Evolutionary conservation across 1,139 yeast species (phyloP), one percentile per base, ranked within the genome.

Genomic region (Magnusiomyces fungicola): DNA sequence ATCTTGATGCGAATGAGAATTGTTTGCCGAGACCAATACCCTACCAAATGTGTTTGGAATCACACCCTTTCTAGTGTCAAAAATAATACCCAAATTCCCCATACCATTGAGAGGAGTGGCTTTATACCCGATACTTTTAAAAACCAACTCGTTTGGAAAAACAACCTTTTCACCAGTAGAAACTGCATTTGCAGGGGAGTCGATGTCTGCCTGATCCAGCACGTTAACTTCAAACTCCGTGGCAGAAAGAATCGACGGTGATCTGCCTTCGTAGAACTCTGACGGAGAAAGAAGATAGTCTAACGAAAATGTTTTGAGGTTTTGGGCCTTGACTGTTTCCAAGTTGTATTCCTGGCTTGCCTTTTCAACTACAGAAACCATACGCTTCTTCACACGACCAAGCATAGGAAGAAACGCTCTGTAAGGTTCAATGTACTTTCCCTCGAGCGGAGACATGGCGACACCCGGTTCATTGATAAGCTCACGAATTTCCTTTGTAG

Each of bases 401-500:
- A 85, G 63, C 22, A 67, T 69, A 65, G 46, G 60, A 30, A 60
- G 54, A 43, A 65, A 58, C 10, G 74, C 70, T 25, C 74, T 67
- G 27, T 75, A 63, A 1, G 67, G 68, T 1, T 67, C 71, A 41
- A 81, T 64, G 23, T 75, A 62, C 18, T 69, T 70, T 3, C 69
- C 66, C 0, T 73, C 74, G 23, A 82, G 66, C 1, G 88, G 84
- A 1, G 64, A 61, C 61, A 89, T 85, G 38, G 79, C 74, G 1
- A 80, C 81, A 36, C 72, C 72, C 2, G 75, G 69, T 52, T 89
- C 70, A 52, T 81, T 83, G 58, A 90, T 70, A 42, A 92, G 70
- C 61, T 92, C 98, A 58, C 97, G 74, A 19, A 92, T 73, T 65
- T 92, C 99, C 63, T 89, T 92, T 58, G 88, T 90, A 2, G 97